A percentile compares a stretch with the other conserved stretches of the same genome.
These are phyloP conservation scores for Truncatella angustata DNA, from an alignment of 2,329 filamentous ascomycete species.

Conservation along the genomic window DNA sequence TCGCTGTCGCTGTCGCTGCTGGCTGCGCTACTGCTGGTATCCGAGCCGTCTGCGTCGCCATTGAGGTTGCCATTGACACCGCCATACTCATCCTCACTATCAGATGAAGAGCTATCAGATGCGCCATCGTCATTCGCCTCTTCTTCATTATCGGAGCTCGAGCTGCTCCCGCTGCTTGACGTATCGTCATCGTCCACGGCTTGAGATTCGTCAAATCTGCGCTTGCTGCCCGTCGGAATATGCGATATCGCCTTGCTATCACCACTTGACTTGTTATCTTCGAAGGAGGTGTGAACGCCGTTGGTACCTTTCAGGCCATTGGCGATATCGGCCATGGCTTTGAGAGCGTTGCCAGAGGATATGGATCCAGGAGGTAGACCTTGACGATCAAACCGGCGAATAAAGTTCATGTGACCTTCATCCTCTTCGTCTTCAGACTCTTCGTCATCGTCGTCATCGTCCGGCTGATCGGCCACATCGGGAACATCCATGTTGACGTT, in stretches of 20 bases:
- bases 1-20: constrained; percentile 18
- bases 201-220: constrained; percentile 16
- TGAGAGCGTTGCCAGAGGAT: constrained; percentile 32
- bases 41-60: not conserved
- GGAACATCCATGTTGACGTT: not conserved
- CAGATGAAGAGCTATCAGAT: constrained; percentile 16
- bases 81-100: constrained; percentile 15
- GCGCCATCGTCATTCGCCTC: constrained; percentile 10
- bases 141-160: constrained; percentile 23
- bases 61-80: not conserved
- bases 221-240: constrained; percentile 12
- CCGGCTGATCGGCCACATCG: constrained; percentile 2
- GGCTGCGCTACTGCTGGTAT: constrained; percentile 3
- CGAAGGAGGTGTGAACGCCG: too few relatives aligned
- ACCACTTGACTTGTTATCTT: constrained; percentile 20
- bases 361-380: constrained; percentile 40
- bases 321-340: constrained; percentile 31
- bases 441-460: constrained; percentile 26
- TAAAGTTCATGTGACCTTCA: constrained; percentile 23
- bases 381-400: constrained; percentile 33
- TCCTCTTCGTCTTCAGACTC: constrained; percentile 25
- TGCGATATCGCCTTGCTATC: constrained; percentile 24
- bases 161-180: constrained; percentile 24
- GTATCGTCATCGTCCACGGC: constrained; percentile 18
- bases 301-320: too few relatives aligned